Base-by-base conservation (phyloP, 352 stramenopile genomes). In the Phytophthora pseudosyringae region DNA sequence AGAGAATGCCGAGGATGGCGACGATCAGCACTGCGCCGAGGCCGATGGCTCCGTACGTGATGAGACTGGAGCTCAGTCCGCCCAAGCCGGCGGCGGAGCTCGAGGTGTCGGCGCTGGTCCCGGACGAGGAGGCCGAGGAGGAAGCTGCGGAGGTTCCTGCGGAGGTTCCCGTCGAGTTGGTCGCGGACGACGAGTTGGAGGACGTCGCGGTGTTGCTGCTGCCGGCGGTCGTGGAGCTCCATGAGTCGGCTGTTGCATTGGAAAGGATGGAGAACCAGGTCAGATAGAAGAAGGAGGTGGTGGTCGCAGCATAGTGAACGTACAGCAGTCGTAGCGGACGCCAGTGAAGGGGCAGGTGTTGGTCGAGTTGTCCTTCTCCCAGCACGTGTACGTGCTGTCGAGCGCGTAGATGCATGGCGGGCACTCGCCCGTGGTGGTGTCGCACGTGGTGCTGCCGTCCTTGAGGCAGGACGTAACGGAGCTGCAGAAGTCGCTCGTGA, bases 281-380 rank as follows among this genome's bases (percentile, higher is more conserved):
- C 26, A 73, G 35, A 62, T 43, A 54, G 60, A 16, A 51, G 9
- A 50, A 55, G 25, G 35, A 39, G 28, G 36, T 38, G 15, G 45
- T 12, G 10, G 41, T 39, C 4, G 25, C 29, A n/a, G 32, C 21
- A 21, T 21, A n/a, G 3, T 29, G 3, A 5, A 88, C 82, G 64
- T 80, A 91, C 82, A 84, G 73, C 83, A 91, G 59, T 91, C 83
- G 53, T 89, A 89, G 56, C 81, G 76, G 31, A 87, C 74, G 52
- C 74, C 76, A 13, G 78, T 82, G 67, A 83, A 91, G 1, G 80
- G 83, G 29, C 83, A 91, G 10, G 82, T 82, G 59, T 87, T 86
- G 72, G 76, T 86, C 12, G 71, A 70, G 47, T 72, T 72, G 64
- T 87, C 70, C 65, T 91, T 89, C 54, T 84, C 75, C 65, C 69